Conservation (phyloP, 2,329 filamentous ascomycete species). For the Exophiala xenobiotica region DNA sequence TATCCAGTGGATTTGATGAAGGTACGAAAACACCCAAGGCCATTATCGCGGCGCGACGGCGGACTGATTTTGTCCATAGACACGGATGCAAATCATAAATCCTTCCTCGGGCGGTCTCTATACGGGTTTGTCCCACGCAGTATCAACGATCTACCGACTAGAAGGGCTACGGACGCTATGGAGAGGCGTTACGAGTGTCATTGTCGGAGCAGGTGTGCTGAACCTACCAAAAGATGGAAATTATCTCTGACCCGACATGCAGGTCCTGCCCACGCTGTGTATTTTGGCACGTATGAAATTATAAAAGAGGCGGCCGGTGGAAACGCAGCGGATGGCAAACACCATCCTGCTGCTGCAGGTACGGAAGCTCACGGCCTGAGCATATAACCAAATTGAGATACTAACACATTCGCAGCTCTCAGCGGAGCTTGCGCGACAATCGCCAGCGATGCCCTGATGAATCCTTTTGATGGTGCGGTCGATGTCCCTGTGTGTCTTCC, state of each 20-base stretch:
- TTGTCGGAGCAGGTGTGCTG: constrained; percentile 81
- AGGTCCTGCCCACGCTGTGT: constrained; percentile 96
- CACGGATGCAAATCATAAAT: constrained; percentile 95
- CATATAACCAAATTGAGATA: constrained; percentile 16
- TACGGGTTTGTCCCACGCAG: constrained; percentile 86
- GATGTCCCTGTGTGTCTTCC: neutral
- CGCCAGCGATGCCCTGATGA: constrained; percentile 97
- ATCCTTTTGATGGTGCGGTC: constrained; percentile 87
- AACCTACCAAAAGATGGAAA: constrained; percentile 7
- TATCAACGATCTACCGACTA: constrained; percentile 83
- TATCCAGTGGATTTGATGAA: constrained; percentile 98
- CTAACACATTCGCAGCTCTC: constrained; percentile 62
- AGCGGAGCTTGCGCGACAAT: constrained; percentile 95
- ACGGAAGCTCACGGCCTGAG: constrained; percentile 36
- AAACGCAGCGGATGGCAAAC: constrained; percentile 74
- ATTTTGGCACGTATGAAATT: constrained; percentile 96
- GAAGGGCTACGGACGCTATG: constrained; percentile 91
- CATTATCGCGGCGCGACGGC: constrained; percentile 8
- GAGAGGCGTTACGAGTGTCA: constrained; percentile 94
- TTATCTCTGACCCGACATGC: constrained; percentile 30
- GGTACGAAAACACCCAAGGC: constrained; percentile 54
- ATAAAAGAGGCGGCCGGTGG: constrained; percentile 96
- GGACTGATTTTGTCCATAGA: constrained; percentile 55
- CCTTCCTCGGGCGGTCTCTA: constrained; percentile 78
- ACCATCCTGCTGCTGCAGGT: constrained; percentile 94